Evolutionary conservation across 805 yeast genomes (phyloP).

Genomic region (Candida manassasensis): DNA sequence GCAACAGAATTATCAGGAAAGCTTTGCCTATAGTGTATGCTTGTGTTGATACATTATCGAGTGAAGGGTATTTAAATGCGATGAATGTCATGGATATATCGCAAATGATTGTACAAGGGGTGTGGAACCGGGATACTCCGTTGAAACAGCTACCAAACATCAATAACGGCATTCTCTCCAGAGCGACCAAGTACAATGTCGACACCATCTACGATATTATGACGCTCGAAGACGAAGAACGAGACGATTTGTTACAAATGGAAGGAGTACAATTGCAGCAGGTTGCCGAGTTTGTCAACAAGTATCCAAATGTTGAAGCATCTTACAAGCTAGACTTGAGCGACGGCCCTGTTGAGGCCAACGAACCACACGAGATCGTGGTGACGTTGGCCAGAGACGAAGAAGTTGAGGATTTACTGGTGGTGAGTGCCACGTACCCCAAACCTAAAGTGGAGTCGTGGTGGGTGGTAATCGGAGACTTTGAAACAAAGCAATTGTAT

Average conservation of each 20-base stretch:
- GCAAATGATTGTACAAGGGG: constrained; percentile 83
- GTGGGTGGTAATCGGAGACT: constrained; percentile 88
- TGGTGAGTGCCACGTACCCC: constrained; percentile 59
- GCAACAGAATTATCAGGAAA: constrained; percentile 45
- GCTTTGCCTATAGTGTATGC: constrained; percentile 56
- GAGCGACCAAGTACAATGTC: constrained; percentile 53
- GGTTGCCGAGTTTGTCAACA: constrained; percentile 86
- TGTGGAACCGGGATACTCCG: constrained; percentile 78
- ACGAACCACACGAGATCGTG: constrained; percentile 44
- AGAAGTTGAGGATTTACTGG: constrained; percentile 60
- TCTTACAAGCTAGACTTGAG: constrained; percentile 45
- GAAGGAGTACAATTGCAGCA: constrained; percentile 43
- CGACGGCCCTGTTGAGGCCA: constrained; percentile 35
- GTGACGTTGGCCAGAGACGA: constrained; percentile 67
- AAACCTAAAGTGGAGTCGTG: constrained; percentile 59
- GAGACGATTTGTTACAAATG: constrained; percentile 58
- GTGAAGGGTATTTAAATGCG: constrained; percentile 77
- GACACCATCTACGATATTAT: constrained; percentile 76
- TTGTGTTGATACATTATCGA: constrained; percentile 68
- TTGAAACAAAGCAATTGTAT: constrained; percentile 52
- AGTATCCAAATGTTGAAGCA: constrained; percentile 80
- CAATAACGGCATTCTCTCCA: constrained; percentile 41
- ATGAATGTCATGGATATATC: constrained; percentile 79
- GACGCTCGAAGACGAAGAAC: constrained; percentile 72
- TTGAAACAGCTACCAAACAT: constrained; percentile 79